Conservation (phyloP, 495 filamentous ascomycete genomes). For the Hypoxylon perforatum region DNA sequence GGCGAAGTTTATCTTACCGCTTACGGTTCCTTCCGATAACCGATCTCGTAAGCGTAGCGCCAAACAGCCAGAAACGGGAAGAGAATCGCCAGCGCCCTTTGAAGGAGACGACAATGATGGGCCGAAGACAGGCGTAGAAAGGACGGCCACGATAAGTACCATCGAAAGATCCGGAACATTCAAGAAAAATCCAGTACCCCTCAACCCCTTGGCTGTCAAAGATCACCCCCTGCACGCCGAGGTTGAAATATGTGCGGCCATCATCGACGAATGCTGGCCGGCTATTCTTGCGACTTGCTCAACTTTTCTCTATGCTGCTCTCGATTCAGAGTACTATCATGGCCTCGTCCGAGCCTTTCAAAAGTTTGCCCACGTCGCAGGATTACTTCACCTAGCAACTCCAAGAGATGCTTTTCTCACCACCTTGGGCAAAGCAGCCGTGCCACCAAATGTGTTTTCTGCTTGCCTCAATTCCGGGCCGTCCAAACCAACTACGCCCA, state of each 20-base stretch:
- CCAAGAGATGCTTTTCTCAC: constrained; percentile 95
- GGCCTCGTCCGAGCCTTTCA: constrained; percentile 93
- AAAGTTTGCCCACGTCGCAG: constrained; percentile 94
- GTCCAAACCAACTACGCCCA: constrained; percentile 51
- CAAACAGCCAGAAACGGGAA: constrained; percentile 53
- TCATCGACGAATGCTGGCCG: constrained; percentile 95
- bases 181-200: constrained; percentile 72
- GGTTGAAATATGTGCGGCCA: constrained; percentile 78
- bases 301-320: constrained; percentile 88
- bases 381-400: constrained; percentile 82
- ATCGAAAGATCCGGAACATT: constrained; percentile 58
- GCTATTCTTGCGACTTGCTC: constrained; percentile 93
- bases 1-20: constrained; percentile 89
- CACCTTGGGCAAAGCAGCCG: constrained; percentile 89
- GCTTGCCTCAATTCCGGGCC: constrained; percentile 65
- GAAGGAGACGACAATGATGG: constrained; percentile 47
- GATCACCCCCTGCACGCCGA: constrained; percentile 75
- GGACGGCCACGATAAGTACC: constrained; percentile 51
- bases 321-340: constrained; percentile 96
- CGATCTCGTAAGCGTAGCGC: constrained; percentile 60
- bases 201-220: constrained; percentile 81
- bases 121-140: constrained; percentile 46
- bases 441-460: constrained; percentile 78
- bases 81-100: constrained; percentile 54
- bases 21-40: constrained; percentile 78